These are phyloP conservation scores for Yarrowia sp. DNA, from an alignment of 805 yeast genomes.

Conservation along the genomic window DNA sequence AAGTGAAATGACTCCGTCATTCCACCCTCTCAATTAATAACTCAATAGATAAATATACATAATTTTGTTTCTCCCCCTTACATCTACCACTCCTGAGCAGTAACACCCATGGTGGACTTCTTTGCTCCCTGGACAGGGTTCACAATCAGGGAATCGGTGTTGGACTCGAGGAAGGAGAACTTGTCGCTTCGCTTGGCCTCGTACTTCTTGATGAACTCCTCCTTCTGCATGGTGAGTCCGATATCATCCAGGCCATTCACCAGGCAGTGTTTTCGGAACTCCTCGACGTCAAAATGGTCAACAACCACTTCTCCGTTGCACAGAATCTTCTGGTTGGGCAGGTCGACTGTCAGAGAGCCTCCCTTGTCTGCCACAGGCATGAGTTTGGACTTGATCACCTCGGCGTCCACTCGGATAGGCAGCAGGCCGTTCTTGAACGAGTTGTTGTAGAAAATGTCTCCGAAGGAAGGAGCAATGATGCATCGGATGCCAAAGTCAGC, in stretches of 20 bases:
- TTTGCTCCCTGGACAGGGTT: slow-evolving; percentile 45
- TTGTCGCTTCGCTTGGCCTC: slow-evolving; percentile 73
- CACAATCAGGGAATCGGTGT: slow-evolving; percentile 54
- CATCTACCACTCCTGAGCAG: slow-evolving; percentile 27
- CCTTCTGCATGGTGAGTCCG: slow-evolving; percentile 91
- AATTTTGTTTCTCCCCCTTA: neutral
- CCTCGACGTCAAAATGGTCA: slow-evolving; percentile 81
- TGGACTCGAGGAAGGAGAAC: slow-evolving; percentile 92
- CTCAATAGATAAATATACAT: slow-evolving; percentile 16
- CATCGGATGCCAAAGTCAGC: slow-evolving; percentile 96
- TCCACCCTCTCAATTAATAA: too few relatives aligned
- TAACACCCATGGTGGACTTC: slow-evolving; percentile 25
- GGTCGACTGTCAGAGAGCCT: slow-evolving; percentile 67
- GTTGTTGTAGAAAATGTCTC: slow-evolving; percentile 96
- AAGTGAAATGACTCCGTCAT: too few relatives aligned
- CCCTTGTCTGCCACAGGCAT: slow-evolving; percentile 79
- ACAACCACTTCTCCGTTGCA: slow-evolving; percentile 70
- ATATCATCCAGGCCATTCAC: slow-evolving; percentile 95
- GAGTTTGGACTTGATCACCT: slow-evolving; percentile 64
- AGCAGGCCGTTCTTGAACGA: slow-evolving; percentile 93
- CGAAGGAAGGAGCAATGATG: slow-evolving; percentile 96
- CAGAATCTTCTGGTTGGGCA: slow-evolving; percentile 77
- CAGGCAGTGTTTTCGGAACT: slow-evolving; percentile 90
- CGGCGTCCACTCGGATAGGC: slow-evolving; percentile 87
- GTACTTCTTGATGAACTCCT: slow-evolving; percentile 64